Conservation (phyloP, 2,329 filamentous ascomycete species). For the Xylaria sp. region DNA sequence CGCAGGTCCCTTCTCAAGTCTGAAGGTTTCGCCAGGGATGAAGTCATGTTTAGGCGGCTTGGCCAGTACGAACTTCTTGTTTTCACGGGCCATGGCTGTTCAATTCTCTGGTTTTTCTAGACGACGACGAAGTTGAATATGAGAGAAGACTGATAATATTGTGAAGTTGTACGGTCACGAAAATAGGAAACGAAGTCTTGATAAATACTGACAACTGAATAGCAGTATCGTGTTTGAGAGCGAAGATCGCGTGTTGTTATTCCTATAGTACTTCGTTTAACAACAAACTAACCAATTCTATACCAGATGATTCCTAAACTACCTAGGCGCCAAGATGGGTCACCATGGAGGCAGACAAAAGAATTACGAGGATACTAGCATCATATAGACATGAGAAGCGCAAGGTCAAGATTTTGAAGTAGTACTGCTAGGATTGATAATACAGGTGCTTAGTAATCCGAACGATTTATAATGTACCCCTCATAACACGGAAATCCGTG, state of each 20-base stretch:
- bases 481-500: too few relatives aligned
- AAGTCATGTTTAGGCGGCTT: constrained; percentile 67
- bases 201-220: neutral
- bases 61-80: constrained; percentile 62
- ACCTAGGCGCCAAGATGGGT: too few relatives aligned
- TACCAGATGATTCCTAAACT: too few relatives aligned
- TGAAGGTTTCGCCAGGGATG: constrained; percentile 70
- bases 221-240: too few relatives aligned
- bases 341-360: neutral
- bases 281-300: too few relatives aligned
- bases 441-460: neutral
- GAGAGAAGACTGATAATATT: neutral
- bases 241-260: too few relatives aligned
- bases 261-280: too few relatives aligned
- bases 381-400: neutral
- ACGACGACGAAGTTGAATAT: neutral
- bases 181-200: neutral
- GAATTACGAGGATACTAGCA: neutral
- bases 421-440: neutral
- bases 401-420: neutral
- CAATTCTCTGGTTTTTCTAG: neutral
- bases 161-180: neutral
- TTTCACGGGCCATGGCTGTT: constrained; percentile 50
- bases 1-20: constrained; percentile 55
- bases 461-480: too few relatives aligned